Evolutionary conservation across 2,329 filamentous ascomycete species (phyloP).

Genomic region (Aspergillus neoniger): DNA sequence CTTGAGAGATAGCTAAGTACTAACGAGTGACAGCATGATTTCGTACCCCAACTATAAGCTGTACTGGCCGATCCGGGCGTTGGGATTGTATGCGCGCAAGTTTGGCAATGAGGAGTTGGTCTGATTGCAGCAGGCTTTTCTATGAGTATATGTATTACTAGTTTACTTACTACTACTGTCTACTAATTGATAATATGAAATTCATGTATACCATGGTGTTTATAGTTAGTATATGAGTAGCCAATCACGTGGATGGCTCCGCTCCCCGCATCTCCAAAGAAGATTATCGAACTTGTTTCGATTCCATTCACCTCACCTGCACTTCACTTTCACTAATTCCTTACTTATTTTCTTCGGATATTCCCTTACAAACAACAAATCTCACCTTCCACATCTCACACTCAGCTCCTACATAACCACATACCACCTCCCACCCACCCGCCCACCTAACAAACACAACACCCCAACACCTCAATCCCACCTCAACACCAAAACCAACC

Average conservation of each 20-base stretch:
- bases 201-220: too few species aligned
- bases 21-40: slow-evolving; percentile 70
- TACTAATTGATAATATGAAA: slow-evolving; percentile 1
- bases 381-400: not conserved
- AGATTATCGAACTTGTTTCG: not conserved
- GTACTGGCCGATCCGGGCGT: slow-evolving; percentile 87
- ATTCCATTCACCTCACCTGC: not conserved
- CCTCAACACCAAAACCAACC: too few species aligned
- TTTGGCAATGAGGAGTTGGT: slow-evolving; percentile 66
- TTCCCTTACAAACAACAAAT: too few species aligned
- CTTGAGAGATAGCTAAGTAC: not conserved
- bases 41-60: slow-evolving; percentile 99
- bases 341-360: not conserved
- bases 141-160: not conserved
- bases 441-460: not conserved
- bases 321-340: not conserved
- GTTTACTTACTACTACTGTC: not conserved
- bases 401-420: not conserved
- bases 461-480: not conserved
- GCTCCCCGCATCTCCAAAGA: not conserved
- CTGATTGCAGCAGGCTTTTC: slow-evolving; percentile 15
- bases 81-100: slow-evolving; percentile 80
- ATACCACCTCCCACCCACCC: not conserved
- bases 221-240: not conserved
- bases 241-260: not conserved